These are phyloP conservation scores for Daldinia loculata DNA, from an alignment of 495 filamentous ascomycete genomes.

Conservation along the genomic window DNA sequence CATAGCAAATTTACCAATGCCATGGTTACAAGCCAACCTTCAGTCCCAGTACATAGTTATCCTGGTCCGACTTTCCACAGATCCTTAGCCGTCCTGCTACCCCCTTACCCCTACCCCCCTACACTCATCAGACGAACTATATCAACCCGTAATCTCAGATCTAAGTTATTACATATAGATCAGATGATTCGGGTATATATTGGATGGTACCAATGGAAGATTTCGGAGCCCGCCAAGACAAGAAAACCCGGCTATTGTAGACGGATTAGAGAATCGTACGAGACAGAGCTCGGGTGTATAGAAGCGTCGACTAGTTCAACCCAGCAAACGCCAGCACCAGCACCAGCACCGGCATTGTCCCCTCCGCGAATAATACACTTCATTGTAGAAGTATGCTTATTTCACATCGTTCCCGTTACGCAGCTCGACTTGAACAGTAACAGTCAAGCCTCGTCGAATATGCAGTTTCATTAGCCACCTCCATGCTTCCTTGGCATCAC, in stretches of 20 bases:
- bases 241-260: conserved; percentile 18
- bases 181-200: conserved; percentile 10
- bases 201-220: conserved; percentile 20
- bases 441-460: conserved; percentile 8
- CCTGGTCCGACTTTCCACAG: conserved; percentile 11
- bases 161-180: conserved; percentile 16
- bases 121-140: neutral
- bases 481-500: conserved; percentile 23
- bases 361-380: neutral
- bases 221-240: conserved; percentile 28
- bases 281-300: conserved; percentile 12
- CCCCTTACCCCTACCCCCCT: neutral
- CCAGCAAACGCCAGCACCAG: conserved; percentile 5
- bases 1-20: conserved; percentile 34
- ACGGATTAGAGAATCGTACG: conserved; percentile 35
- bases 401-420: neutral
- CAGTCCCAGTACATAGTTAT: conserved; percentile 7
- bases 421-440: conserved; percentile 6
- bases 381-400: neutral
- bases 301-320: conserved; percentile 11
- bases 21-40: conserved; percentile 25
- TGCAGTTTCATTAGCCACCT: conserved; percentile 15
- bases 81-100: neutral
- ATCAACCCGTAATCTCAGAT: conserved; percentile 7
- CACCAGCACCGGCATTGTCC: neutral